phyloP scores from a whole-genome alignment of 345 rosid species.

The Murraya koenigii region DNA sequence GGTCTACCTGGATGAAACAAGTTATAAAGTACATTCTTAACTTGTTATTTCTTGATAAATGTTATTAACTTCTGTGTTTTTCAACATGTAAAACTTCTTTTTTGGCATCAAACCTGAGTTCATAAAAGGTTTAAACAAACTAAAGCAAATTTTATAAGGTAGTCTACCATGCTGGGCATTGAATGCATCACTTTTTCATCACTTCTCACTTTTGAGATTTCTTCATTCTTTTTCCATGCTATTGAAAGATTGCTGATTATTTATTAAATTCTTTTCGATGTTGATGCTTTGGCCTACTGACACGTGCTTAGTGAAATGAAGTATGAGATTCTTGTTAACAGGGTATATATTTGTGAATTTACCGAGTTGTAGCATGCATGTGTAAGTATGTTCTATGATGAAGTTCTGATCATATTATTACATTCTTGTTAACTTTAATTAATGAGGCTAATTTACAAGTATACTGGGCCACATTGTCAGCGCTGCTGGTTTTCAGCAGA shows the following conservation, averaged over 20 bases:
- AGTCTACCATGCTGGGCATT: neutral
- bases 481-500: neutral
- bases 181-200: neutral
- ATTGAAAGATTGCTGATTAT: neutral
- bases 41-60: conserved; percentile 22
- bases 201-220: neutral
- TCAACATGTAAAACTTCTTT: conserved; percentile 4
- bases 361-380: neutral
- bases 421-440: neutral
- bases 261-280: neutral
- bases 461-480: neutral
- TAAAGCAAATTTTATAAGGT: neutral
- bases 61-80: conserved; percentile 14
- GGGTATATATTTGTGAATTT: neutral
- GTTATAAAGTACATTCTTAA: conserved; percentile 18
- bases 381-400: neutral
- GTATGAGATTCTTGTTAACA: neutral
- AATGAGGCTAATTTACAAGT: neutral
- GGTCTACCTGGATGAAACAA: conserved; percentile 14
- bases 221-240: neutral
- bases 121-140: conserved; percentile 2
- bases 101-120: conserved; percentile 9
- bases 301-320: neutral
- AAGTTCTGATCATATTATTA: neutral
- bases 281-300: neutral